A percentile compares a stretch with the other conserved stretches of the same genome.
These are phyloP conservation scores for Coprinopsis strossmayeri DNA, from an alignment of 768 basidiomycete genomes.

Conservation along the genomic window DNA sequence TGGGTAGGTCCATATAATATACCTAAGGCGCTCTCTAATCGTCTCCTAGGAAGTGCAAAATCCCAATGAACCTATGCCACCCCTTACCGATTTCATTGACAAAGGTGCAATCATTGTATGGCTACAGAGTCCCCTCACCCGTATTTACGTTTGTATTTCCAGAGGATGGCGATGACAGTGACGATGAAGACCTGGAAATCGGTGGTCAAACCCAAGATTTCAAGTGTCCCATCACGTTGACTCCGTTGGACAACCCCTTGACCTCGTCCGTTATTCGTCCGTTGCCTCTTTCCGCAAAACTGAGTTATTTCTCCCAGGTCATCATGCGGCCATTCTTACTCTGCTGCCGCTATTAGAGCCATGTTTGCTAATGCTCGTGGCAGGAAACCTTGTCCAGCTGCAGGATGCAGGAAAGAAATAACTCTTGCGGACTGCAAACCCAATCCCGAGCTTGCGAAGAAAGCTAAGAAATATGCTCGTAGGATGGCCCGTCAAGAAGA, in stretches of 20 bases:
- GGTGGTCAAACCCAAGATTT: constrained; percentile 82
- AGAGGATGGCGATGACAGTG: constrained; percentile 81
- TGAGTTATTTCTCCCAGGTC: constrained; percentile 29
- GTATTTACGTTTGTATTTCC: constrained; percentile 5
- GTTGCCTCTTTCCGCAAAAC: constrained; percentile 7
- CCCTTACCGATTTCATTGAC: constrained; percentile 64
- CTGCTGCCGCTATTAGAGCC: constrained; percentile 59
- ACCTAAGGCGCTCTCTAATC: constrained; percentile 3
- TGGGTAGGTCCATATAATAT: constrained; percentile 41
- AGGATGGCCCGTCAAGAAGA: constrained; percentile 33
- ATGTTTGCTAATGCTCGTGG: constrained; percentile 34
- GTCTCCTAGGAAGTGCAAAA: constrained; percentile 55
- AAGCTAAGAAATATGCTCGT: constrained; percentile 52
- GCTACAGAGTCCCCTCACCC: background rate
- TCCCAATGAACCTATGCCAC: constrained; percentile 66
- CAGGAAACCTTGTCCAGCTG: constrained; percentile 53
- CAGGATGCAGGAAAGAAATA: constrained; percentile 64
- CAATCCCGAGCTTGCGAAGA: constrained; percentile 56
- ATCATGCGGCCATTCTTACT: constrained; percentile 80
- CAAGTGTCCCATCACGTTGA: constrained; percentile 78
- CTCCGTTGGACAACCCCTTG: constrained; percentile 60
- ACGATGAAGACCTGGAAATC: constrained; percentile 81
- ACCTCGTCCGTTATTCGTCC: constrained; percentile 78
- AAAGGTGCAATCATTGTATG: constrained; percentile 39
- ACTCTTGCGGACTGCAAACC: constrained; percentile 41